Conservation (phyloP, 495 filamentous ascomycete species). For the Xylona heveae region DNA sequence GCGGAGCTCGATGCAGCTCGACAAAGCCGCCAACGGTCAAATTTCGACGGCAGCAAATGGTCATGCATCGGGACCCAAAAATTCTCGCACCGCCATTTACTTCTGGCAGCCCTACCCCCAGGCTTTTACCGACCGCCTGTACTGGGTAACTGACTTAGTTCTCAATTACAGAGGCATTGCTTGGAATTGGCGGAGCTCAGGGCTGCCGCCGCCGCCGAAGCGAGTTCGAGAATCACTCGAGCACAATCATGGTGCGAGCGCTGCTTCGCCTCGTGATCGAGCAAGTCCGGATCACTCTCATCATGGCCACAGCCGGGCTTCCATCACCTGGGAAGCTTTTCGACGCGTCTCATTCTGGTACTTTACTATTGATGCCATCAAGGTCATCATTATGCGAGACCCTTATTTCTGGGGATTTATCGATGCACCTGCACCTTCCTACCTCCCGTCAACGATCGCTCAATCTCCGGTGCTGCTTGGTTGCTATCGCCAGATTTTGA, state of each 20-base stretch:
- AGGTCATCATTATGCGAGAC: constrained; percentile 44
- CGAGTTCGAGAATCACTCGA: constrained; percentile 22
- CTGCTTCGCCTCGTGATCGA: constrained; percentile 9
- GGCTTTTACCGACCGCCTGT: constrained; percentile 35
- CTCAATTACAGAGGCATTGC: constrained; percentile 51
- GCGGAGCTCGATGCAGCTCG: too few relatives aligned
- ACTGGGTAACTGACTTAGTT: constrained; percentile 50
- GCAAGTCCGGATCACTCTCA: too few relatives aligned
- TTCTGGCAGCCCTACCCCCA: constrained; percentile 58
- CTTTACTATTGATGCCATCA: constrained; percentile 46
- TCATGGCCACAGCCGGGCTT: too few relatives aligned
- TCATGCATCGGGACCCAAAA: too few relatives aligned
- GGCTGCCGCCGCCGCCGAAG: constrained; percentile 34
- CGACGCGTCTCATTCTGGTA: too few relatives aligned
- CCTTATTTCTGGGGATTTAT: constrained; percentile 44
- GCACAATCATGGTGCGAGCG: constrained; percentile 9
- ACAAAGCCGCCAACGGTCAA: too few relatives aligned
- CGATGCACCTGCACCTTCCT: constrained; percentile 20
- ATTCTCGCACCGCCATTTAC: too few relatives aligned
- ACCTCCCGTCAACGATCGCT: constrained; percentile 22
- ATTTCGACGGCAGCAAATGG: too few relatives aligned
- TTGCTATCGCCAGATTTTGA: constrained; percentile 27
- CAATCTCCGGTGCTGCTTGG: constrained; percentile 19
- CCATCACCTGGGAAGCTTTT: too few relatives aligned
- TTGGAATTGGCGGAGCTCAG: constrained; percentile 53